Evolutionary conservation across 1,284 basidiomycete genomes (phyloP).

Genomic region (Pascua sp.): DNA sequence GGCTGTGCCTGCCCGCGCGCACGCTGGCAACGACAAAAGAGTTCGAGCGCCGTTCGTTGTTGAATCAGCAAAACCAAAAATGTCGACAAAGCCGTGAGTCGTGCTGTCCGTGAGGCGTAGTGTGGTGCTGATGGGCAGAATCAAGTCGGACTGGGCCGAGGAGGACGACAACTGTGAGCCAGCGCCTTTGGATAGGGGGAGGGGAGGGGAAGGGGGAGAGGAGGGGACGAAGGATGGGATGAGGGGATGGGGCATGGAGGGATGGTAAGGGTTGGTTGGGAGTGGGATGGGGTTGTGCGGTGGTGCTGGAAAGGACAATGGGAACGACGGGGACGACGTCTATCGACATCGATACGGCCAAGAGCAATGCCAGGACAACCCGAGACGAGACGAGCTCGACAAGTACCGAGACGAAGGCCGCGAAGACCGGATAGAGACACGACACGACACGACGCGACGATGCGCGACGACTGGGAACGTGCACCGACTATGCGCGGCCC

Average conservation of each 20-base stretch:
- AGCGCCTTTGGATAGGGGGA: background rate
- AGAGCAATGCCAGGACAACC: no score
- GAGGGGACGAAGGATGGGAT: background rate
- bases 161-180: conserved; percentile 20
- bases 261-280: no score
- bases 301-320: no score
- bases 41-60: background rate
- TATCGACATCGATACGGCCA: no score
- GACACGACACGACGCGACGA: background rate
- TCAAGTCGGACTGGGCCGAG: conserved; percentile 22
- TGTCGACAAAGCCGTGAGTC: conserved; percentile 10
- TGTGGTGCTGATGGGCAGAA: conserved; percentile 6
- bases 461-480: background rate
- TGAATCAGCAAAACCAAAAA: conserved; percentile 1
- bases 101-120: background rate
- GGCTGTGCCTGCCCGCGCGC: no score
- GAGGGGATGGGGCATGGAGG: background rate
- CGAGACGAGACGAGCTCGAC: background rate
- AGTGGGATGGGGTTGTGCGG: no score
- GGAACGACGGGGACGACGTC: no score
- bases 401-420: no score
- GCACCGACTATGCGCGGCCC: background rate
- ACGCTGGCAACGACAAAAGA: conserved; percentile 3
- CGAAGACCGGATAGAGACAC: background rate
- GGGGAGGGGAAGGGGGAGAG: background rate